Evolutionary conservation across 225 moss, liverwort and hornwort genomes (phyloP).

Genomic region (Pleurozium schreberi): DNA sequence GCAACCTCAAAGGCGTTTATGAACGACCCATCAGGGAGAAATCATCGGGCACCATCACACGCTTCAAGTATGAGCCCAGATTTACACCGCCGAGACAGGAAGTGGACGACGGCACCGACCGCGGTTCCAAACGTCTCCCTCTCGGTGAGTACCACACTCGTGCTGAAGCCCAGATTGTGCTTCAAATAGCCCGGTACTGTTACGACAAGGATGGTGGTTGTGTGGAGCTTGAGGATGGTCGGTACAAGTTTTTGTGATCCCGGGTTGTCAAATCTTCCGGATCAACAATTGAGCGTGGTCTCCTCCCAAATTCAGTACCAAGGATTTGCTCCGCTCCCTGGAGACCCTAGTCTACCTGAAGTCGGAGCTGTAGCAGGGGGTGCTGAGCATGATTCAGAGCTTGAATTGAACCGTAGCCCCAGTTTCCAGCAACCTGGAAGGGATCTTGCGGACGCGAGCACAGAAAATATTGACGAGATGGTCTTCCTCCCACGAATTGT

Average conservation of each 20-base stretch:
- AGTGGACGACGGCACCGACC: too few species aligned
- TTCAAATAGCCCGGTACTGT: background rate
- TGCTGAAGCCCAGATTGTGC: background rate
- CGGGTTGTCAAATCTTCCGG: background rate
- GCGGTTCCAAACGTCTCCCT: background rate
- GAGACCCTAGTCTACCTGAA: too few species aligned
- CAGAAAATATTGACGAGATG: too few species aligned
- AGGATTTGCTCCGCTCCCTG: background rate
- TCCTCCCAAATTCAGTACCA: background rate
- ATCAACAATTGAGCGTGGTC: too few species aligned
- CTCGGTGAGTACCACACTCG: background rate
- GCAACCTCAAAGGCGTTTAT: background rate
- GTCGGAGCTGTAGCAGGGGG: background rate
- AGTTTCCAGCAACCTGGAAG: background rate
- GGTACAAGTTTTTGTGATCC: background rate
- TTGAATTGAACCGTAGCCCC: background rate
- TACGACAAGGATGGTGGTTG: background rate
- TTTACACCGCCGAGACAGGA: background rate
- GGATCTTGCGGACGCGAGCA: too few species aligned
- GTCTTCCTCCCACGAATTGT: background rate
- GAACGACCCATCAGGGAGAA: rapidly evolving
- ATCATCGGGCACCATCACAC: rapidly evolving
- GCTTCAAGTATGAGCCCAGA: background rate
- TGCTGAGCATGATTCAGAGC: background rate
- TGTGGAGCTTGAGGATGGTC: background rate